Base-by-base conservation (phyloP, 2,329 filamentous ascomycete genomes). In the Xylaria sp. region DNA sequence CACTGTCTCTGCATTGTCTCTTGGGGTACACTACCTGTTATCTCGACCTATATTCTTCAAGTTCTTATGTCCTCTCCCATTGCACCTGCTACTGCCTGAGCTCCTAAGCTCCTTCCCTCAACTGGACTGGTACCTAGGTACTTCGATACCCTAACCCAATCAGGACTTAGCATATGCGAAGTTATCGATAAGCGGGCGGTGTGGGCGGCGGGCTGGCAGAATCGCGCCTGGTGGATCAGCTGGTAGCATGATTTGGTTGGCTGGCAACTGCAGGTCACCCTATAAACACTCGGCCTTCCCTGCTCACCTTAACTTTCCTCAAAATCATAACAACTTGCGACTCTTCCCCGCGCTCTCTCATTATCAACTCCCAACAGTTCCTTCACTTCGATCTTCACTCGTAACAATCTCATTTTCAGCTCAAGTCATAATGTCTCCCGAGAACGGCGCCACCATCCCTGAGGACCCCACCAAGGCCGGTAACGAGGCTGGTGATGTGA, bases 401-500 rank as follows among this genome's bases (percentile, higher is more conserved):
- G 34, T n/a, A 55, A n/a, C 6, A 63, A 58, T 34, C 18, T 15
- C 37, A 44, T 23, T 18, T 63, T 41, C 3, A 69, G 7, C 1
- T 20, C 23, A 28, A 75, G 72, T 74, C 78, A 79, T 74, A 78
- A 86, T 89, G 85, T 81, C 85, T 72, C 78, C 79, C 77, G 82
- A 85, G 73, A 87, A 86, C 82, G 81, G 82, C 73, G 78, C 82
- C 74, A 84, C 84, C 71, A 79, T 84, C 78, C 82, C 86, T 65
- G 77, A 84, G 76, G 81, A 84, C 76, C 77, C 82, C 77, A 78
- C 84, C 75, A 78, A 78, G 73, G 76, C 78, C 75, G 78, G 80
- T 71, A 80, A 87, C 72, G 80, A 84, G 71, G 78, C 70, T 86
- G 54, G 37, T 28, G 71, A 89, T 77, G 83, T 85, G 81, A 97